Evolutionary conservation across 169 alveolate genomes (phyloP).

Genomic region (Eimeria acervulina): DNA sequence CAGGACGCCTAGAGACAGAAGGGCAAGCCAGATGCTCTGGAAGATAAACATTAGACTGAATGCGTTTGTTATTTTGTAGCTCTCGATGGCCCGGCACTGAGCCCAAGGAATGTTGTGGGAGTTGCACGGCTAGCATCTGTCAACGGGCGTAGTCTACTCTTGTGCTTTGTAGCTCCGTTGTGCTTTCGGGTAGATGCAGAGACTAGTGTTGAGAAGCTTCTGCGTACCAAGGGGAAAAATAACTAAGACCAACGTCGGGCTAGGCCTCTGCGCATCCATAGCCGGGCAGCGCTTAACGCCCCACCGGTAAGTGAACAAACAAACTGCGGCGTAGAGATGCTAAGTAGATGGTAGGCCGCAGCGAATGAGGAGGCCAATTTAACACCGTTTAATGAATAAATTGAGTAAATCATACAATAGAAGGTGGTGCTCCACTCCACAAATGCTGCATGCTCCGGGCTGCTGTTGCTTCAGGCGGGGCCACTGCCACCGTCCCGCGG

Average conservation of each 20-base stretch:
- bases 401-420: not conserved
- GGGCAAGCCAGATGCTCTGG: not conserved
- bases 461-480: constrained; percentile 68
- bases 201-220: not conserved
- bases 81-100: not conserved
- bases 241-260: not conserved
- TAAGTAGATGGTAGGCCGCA: not conserved
- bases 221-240: not conserved
- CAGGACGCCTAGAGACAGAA: not conserved
- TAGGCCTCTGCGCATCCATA: constrained; percentile 25
- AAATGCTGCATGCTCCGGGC: constrained; percentile 66
- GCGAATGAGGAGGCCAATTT: not conserved
- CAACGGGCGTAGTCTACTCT: not conserved
- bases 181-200: not conserved
- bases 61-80: not conserved
- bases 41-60: not conserved
- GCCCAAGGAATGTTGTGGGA: not conserved
- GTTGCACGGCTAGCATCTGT: constrained; percentile 7
- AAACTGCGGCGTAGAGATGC: not conserved
- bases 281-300: constrained; percentile 22
- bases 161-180: not conserved
- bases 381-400: not conserved
- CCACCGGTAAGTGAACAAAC: constrained; percentile 14
- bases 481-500: constrained; percentile 80
- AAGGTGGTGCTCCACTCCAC: not conserved